phyloP scores from a whole-genome alignment of 2,329 filamentous ascomycete species.

The Thielaviopsis euricoi region DNA sequence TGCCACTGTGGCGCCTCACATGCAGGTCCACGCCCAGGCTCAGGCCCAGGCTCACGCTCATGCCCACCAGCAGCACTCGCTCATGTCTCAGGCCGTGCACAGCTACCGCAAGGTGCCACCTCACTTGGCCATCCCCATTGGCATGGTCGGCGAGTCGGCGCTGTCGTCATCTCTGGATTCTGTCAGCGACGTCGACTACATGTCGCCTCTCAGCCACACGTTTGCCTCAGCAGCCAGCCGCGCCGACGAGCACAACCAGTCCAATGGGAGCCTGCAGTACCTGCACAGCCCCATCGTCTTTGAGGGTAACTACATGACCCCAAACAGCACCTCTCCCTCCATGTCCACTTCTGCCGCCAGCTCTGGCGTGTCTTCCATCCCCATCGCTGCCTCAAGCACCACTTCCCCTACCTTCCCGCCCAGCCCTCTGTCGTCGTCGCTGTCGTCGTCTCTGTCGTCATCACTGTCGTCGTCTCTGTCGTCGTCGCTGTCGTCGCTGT shows the following conservation, averaged over 20 bases:
- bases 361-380: background rate
- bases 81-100: background rate
- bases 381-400: background rate
- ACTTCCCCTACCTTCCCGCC: background rate
- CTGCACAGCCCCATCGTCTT: slow-evolving; percentile 31
- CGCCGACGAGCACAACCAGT: background rate
- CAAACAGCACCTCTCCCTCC: slow-evolving; percentile 14
- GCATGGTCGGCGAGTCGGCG: slow-evolving; percentile 29
- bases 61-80: slow-evolving; percentile 18
- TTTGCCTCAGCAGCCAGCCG: slow-evolving; percentile 20
- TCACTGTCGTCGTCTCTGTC: too few relatives aligned
- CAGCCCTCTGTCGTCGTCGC: background rate
- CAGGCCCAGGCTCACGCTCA: background rate
- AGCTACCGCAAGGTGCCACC: slow-evolving; percentile 27
- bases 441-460: background rate
- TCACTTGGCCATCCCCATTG: slow-evolving; percentile 21
- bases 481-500: background rate
- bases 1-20: background rate
- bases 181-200: slow-evolving; percentile 45
- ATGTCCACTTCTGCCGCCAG: background rate
- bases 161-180: slow-evolving; percentile 41
- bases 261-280: slow-evolving; percentile 21
- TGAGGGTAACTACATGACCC: slow-evolving; percentile 23
- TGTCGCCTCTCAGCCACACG: slow-evolving; percentile 41
- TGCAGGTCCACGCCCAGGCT: slow-evolving; percentile 23